These are phyloP conservation scores for Amphirosellinia nigrospora DNA, from an alignment of 495 filamentous ascomycete species.

Conservation along the genomic window DNA sequence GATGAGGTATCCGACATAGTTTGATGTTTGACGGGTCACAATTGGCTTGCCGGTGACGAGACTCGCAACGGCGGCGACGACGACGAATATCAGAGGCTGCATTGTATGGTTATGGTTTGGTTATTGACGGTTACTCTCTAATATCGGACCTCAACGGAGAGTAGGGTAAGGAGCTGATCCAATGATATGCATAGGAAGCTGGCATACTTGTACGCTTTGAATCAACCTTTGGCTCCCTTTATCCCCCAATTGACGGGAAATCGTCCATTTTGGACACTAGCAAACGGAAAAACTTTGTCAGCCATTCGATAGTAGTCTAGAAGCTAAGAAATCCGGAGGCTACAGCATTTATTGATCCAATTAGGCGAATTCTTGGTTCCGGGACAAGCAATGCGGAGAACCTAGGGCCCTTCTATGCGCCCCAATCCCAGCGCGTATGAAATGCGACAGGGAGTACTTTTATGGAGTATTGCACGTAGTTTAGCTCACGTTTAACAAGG, in stretches of 20 bases:
- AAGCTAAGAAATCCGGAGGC: neutral
- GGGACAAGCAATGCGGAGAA: conserved; percentile 33
- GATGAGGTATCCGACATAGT: conserved; percentile 44
- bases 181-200: neutral
- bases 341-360: conserved; percentile 12
- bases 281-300: neutral
- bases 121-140: neutral
- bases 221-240: neutral
- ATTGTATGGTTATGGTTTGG: neutral
- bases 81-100: neutral
- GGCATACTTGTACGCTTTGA: neutral
- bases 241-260: neutral
- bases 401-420: conserved; percentile 40
- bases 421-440: conserved; percentile 27
- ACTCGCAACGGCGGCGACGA: neutral
- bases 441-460: neutral
- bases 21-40: conserved; percentile 23
- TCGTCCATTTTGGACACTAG: neutral
- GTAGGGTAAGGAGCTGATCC: neutral
- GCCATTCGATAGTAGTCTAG: too few species aligned
- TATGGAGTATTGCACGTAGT: neutral
- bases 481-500: too few species aligned
- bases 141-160: neutral
- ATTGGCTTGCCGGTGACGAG: conserved; percentile 18
- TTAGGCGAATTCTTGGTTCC: conserved; percentile 23